Evolutionary conservation across 148 eudicot genomes (phyloP), one percentile per base, ranked within the genome.

Genomic region (Nepenthes mirabilis): DNA sequence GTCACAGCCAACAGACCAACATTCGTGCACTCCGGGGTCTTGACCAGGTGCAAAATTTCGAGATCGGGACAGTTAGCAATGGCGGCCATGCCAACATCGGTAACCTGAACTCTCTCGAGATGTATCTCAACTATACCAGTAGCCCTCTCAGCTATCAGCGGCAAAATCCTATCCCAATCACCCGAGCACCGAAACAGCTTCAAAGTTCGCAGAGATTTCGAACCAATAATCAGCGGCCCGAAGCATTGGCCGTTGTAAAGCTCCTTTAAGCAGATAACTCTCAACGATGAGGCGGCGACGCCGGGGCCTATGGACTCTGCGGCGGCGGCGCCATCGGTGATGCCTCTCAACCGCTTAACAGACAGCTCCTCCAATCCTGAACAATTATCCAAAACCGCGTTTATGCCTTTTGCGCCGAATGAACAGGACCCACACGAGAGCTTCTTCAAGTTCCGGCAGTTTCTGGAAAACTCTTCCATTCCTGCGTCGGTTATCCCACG

Each of bases 51-150:
- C 62, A 82, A 43, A 33, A 82, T 72, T 57, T 82, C 83, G 33
- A 82, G 59, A 66, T 72, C 60, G 37, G 50, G 45, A 64, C 81
- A 82, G 5, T 62, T 69, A 2, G 81, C 62, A 9, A 82, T 23
- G 2, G 87, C 77, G 0, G 56, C 14, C 5, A 79, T 58, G 0
- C 87, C 87, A n/a, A 34, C 35, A 52, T 82, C 81, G 55, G 81
- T 76, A 10, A 79, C 87, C 74, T 79, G 87, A 65, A 79, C 68
- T 77, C 67, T 73, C 77, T 82, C 87, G 3, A 82, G 66, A 62
- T 82, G 87, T 47, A 82, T 56, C 68, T 82, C 87, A 13, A 72
- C 70, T 54, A 82, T 47, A 10, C 65, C 55, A 1, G 43, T 59
- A 1, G 59, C 66, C 34, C 61, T 65, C 58, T 40, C 59, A 6